These are phyloP conservation scores for Sarcodon sp. DNA, from an alignment of 768 basidiomycete species.

Conservation along the genomic window DNA sequence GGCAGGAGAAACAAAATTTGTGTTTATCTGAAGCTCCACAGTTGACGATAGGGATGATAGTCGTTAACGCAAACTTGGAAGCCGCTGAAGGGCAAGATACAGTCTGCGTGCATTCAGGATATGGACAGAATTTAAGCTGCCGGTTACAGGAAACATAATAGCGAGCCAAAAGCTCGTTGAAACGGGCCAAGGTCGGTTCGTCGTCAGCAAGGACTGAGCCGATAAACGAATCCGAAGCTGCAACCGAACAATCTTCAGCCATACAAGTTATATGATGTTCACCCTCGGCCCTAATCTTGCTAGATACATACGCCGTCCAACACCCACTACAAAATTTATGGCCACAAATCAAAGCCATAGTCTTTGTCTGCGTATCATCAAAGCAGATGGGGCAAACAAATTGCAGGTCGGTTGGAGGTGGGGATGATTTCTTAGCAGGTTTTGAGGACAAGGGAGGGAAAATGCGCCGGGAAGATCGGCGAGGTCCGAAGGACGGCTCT, in stretches of 20 bases:
- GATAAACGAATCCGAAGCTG: conserved; percentile 54
- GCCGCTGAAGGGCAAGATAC: conserved; percentile 76
- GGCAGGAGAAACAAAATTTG: conserved; percentile 92
- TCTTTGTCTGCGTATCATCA: conserved; percentile 41
- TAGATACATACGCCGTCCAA: conserved; percentile 68
- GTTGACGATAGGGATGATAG: conserved; percentile 78
- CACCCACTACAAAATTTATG: conserved; percentile 78
- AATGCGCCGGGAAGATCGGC: conserved; percentile 12
- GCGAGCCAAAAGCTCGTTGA: conserved; percentile 78
- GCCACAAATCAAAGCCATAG: conserved; percentile 65
- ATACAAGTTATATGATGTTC: conserved; percentile 68
- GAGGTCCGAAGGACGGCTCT: conserved; percentile 11
- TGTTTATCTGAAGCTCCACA: conserved; percentile 49
- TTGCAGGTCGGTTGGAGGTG: conserved; percentile 22
- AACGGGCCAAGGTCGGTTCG: conserved; percentile 45
- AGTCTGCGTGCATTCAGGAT: conserved; percentile 89
- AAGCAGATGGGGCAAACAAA: conserved; percentile 95
- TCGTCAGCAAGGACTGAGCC: conserved; percentile 43
- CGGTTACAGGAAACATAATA: conserved; percentile 81
- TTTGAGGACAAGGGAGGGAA: conserved; percentile 11
- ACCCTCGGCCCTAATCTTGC: conserved; percentile 77
- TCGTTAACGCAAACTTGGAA: conserved; percentile 57
- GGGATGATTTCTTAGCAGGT: conserved; percentile 7
- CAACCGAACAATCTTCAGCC: conserved; percentile 62
- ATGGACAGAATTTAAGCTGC: conserved; percentile 88